A percentile compares a stretch with the other conserved stretches of the same genome.
phyloP scores from a whole-genome alignment of 1,284 basidiomycete species.

The Ceratobasidium sp. region DNA sequence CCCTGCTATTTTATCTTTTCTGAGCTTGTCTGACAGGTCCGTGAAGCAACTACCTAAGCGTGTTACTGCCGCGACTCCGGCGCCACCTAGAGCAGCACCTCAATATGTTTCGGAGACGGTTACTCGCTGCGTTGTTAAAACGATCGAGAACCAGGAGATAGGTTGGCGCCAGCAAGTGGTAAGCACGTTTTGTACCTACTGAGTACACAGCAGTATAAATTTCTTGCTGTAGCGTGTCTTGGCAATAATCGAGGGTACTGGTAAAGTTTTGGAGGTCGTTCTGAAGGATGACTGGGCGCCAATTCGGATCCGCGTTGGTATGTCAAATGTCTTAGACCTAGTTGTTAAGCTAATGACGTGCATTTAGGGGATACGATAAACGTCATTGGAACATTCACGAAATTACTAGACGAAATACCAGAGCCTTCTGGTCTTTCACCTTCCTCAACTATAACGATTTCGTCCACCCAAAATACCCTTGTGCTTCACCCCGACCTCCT shows the following conservation, averaged over 20 bases:
- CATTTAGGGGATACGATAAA: slow-evolving; percentile 81
- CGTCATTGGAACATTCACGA: slow-evolving; percentile 49
- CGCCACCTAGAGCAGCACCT: slow-evolving; percentile 30
- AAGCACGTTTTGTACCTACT: neutral
- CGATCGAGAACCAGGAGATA: slow-evolving; percentile 27
- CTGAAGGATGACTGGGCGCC: slow-evolving; percentile 77
- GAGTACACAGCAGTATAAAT: neutral
- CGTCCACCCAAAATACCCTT: slow-evolving; percentile 71
- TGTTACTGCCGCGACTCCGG: slow-evolving; percentile 32
- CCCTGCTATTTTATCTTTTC: neutral
- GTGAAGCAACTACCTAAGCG: slow-evolving; percentile 40
- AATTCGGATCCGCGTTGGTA: slow-evolving; percentile 70
- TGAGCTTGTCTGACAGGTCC: neutral
- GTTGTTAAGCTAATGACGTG: slow-evolving; percentile 24
- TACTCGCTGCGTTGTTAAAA: slow-evolving; percentile 26
- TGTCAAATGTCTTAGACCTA: slow-evolving; percentile 48
- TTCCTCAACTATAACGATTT: slow-evolving; percentile 66
- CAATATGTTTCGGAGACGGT: slow-evolving; percentile 10
- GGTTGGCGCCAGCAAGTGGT: slow-evolving; percentile 29
- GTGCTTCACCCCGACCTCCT: slow-evolving; percentile 92
- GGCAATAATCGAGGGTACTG: slow-evolving; percentile 7
- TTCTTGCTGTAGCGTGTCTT: slow-evolving; percentile 7
- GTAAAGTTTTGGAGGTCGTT: slow-evolving; percentile 56
- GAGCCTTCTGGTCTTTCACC: slow-evolving; percentile 68
- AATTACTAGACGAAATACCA: neutral